Percentiles rank a stretch among this genome's conserved stretches.
Conservation (phyloP, 2,329 filamentous ascomycete genomes). For the Metarhizium robertsii region DNA sequence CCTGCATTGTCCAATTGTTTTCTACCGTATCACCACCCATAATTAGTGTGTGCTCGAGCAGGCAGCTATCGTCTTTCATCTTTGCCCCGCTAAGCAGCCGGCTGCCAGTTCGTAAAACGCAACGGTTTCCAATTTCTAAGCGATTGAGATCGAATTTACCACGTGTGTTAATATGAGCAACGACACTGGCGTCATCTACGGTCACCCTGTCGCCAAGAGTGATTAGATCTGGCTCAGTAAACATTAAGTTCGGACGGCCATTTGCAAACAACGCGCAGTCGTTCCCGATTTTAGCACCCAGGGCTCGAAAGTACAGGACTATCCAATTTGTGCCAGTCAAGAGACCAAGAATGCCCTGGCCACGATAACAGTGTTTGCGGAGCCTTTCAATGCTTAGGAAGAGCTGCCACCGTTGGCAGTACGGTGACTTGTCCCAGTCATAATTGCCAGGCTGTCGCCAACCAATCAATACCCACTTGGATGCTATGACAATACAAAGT, state of each 20-base stretch:
- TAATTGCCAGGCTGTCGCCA: constrained; percentile 41
- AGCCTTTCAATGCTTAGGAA: constrained; percentile 42
- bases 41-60: constrained; percentile 48
- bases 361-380: constrained; percentile 38
- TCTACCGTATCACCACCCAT: constrained; percentile 48
- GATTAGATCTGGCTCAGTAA: constrained; percentile 49
- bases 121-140: constrained; percentile 39
- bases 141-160: constrained; percentile 47
- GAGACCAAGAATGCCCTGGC: constrained; percentile 40
- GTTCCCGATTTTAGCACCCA: constrained; percentile 43
- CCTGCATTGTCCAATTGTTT: constrained; percentile 39
- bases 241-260: constrained; percentile 40
- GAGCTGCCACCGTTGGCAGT: constrained; percentile 50
- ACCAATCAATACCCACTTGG: constrained; percentile 44
- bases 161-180: constrained; percentile 46
- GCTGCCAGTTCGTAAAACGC: constrained; percentile 41
- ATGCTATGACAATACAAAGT: constrained; percentile 30
- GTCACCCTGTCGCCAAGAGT: constrained; percentile 41
- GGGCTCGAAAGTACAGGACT: constrained; percentile 40
- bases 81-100: constrained; percentile 41
- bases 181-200: constrained; percentile 46
- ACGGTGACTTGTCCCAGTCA: constrained; percentile 47
- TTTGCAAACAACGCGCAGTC: constrained; percentile 47
- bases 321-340: constrained; percentile 44
- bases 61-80: constrained; percentile 42